A percentile compares a stretch with the other conserved stretches of the same genome.
Conservation (phyloP, 225 moss, liverwort and hornwort genomes). For the Polytrichum formosum region DNA sequence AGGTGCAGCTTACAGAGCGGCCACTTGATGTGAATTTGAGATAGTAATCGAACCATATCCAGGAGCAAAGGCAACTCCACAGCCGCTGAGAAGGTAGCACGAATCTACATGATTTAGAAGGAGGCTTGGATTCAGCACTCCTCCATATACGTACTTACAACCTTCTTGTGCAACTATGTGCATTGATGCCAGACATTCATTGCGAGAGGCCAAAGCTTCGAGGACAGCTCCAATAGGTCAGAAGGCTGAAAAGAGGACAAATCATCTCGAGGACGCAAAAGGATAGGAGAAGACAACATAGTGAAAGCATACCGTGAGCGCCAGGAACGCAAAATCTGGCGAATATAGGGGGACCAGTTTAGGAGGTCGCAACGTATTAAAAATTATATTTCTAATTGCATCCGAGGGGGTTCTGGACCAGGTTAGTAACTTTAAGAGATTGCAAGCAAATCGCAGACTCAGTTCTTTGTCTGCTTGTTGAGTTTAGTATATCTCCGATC, state of each 20-base stretch:
- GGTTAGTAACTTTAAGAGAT: too few relatives aligned
- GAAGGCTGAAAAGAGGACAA: slow-evolving; percentile 1
- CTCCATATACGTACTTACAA: not conserved
- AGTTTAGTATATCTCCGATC: too few relatives aligned
- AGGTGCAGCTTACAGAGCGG: not conserved
- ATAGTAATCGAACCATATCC: not conserved
- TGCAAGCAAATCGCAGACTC: too few relatives aligned
- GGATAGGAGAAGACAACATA: slow-evolving; percentile 8
- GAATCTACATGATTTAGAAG: not conserved
- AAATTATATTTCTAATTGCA: not conserved
- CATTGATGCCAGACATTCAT: not conserved
- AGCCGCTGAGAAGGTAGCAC: not conserved
- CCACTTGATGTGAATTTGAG: not conserved
- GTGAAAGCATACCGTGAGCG: slow-evolving; percentile 32
- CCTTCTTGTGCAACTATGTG: not conserved
- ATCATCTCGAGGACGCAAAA: slow-evolving; percentile 5
- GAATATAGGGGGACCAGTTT: slow-evolving; percentile 42
- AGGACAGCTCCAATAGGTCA: not conserved
- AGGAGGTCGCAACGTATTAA: slow-evolving; percentile 31
- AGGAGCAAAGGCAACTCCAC: not conserved
- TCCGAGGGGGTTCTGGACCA: too few relatives aligned
- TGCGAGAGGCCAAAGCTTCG: too few relatives aligned
- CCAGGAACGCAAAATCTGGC: slow-evolving; percentile 35
- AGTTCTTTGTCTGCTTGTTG: too few relatives aligned
- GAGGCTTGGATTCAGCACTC: not conserved